These are phyloP conservation scores for Globisporangium cystogenes DNA, from an alignment of 352 stramenopile species.

Conservation along the genomic window DNA sequence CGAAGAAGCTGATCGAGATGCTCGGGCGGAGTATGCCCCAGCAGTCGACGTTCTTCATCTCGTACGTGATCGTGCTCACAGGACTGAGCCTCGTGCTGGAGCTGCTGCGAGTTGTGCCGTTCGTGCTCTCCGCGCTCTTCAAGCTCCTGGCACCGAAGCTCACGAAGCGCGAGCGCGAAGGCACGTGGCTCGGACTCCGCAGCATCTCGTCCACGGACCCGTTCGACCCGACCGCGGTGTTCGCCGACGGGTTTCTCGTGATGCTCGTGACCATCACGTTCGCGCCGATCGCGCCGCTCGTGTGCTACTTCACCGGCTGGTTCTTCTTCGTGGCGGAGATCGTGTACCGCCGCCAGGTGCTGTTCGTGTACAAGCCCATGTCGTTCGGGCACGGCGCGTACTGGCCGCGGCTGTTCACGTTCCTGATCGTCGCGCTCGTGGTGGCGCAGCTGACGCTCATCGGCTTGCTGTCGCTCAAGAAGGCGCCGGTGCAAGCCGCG, in stretches of 20 bases:
- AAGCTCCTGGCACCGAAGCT: conserved; percentile 52
- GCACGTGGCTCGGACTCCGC: conserved; percentile 46
- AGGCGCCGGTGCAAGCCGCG: conserved; percentile 21
- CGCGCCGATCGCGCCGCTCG: conserved; percentile 63
- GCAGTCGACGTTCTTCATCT: conserved; percentile 85
- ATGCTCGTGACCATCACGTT: conserved; percentile 79
- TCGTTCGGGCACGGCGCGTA: conserved; percentile 56
- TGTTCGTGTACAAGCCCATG: conserved; percentile 64
- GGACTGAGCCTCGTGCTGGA: conserved; percentile 54
- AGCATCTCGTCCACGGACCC: conserved; percentile 40
- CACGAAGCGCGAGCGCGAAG: conserved; percentile 50
- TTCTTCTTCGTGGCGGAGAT: conserved; percentile 68
- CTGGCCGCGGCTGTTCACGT: conserved; percentile 74
- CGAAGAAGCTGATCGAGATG: conserved; percentile 61
- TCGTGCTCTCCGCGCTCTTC: conserved; percentile 45
- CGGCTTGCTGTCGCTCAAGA: conserved; percentile 77
- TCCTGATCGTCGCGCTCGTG: conserved; percentile 67
- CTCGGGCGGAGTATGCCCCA: conserved; percentile 71
- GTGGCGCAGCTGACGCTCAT: conserved; percentile 73
- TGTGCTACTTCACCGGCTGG: conserved; percentile 70
- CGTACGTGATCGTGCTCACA: conserved; percentile 70
- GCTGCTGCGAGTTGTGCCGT: conserved; percentile 51
- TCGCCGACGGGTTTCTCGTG: conserved; percentile 63
- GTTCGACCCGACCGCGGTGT: conserved; percentile 50
- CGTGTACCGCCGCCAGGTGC: conserved; percentile 61